Percentiles rank a stretch among this genome's conserved stretches.
phyloP scores from a whole-genome alignment of 2,329 filamentous ascomycete genomes.

The Cercospora sesami region DNA sequence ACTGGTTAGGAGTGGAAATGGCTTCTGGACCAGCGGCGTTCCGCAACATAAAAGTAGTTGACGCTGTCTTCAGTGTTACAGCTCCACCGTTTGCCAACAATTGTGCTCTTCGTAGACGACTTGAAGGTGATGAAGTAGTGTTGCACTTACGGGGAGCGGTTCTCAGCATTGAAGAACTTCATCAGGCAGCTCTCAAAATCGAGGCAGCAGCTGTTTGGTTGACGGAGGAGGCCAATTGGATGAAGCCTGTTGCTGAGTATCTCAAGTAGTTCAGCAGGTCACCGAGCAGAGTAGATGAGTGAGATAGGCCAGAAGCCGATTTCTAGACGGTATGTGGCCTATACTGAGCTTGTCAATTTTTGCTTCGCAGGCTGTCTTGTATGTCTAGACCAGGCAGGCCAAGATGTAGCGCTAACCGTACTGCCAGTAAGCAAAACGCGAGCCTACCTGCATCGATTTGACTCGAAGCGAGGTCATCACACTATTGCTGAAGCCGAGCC shows the following conservation, averaged over 20 bases:
- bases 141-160: not conserved
- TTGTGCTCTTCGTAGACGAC: not conserved
- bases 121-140: not conserved
- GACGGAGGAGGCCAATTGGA: not conserved
- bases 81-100: constrained; percentile 1
- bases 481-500: not conserved
- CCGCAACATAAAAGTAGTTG: not conserved
- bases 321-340: too few relatives aligned
- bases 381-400: not conserved
- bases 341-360: too few relatives aligned
- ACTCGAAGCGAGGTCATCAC: too few relatives aligned
- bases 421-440: not conserved
- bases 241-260: not conserved
- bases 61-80: not conserved
- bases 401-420: not conserved
- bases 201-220: not conserved
- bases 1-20: constrained; percentile 2
- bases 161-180: not conserved
- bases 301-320: too few relatives aligned
- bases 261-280: not conserved
- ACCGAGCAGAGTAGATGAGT: too few relatives aligned
- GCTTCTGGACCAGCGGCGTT: not conserved
- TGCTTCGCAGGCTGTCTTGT: too few relatives aligned
- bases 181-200: not conserved
- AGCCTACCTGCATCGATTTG: too few relatives aligned